Evolutionary conservation across 2,329 filamentous ascomycete genomes (phyloP).

Genomic region (Hypoxylon sp.): DNA sequence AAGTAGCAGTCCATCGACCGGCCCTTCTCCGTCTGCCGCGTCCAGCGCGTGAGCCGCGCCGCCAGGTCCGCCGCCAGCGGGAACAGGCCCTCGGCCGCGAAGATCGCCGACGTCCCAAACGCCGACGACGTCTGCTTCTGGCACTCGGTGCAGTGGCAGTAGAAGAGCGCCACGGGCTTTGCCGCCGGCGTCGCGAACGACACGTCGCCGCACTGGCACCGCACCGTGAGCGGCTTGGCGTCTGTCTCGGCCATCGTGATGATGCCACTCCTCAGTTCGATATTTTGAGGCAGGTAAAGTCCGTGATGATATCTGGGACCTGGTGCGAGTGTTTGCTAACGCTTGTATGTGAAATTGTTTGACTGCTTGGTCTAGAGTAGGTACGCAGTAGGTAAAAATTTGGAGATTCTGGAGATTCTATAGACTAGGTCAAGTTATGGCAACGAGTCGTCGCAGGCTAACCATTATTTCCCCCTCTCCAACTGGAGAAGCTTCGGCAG

Average conservation of each 20-base stretch:
- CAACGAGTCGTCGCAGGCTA: neutral
- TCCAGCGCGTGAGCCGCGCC: slow-evolving; percentile 48
- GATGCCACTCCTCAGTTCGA: neutral
- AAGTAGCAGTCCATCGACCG: slow-evolving; percentile 53
- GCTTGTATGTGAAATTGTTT: neutral
- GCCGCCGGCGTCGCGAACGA: slow-evolving; percentile 48
- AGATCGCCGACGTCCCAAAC: slow-evolving; percentile 56
- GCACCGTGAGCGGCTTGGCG: slow-evolving; percentile 37
- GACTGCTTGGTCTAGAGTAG: neutral
- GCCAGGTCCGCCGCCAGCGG: slow-evolving; percentile 48
- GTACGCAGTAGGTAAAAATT: neutral
- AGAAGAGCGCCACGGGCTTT: slow-evolving; percentile 49
- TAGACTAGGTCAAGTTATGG: neutral
- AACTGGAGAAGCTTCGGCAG: slow-evolving; percentile 22
- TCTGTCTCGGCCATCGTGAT: slow-evolving; percentile 16
- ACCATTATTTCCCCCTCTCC: slow-evolving; percentile 4
- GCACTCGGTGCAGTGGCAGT: slow-evolving; percentile 58
- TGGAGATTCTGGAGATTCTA: too few relatives aligned
- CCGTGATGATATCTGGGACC: neutral
- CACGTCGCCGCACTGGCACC: slow-evolving; percentile 53
- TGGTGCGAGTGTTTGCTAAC: neutral
- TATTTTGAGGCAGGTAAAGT: neutral
- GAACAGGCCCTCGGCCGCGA: slow-evolving; percentile 51
- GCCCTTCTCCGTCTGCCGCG: slow-evolving; percentile 50
- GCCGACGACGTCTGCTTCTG: slow-evolving; percentile 55